A percentile compares a stretch with the other conserved stretches of the same genome.
Evolutionary conservation across 352 stramenopile species (phyloP).

Genomic region (Globisporangium rhizosaccharum): DNA sequence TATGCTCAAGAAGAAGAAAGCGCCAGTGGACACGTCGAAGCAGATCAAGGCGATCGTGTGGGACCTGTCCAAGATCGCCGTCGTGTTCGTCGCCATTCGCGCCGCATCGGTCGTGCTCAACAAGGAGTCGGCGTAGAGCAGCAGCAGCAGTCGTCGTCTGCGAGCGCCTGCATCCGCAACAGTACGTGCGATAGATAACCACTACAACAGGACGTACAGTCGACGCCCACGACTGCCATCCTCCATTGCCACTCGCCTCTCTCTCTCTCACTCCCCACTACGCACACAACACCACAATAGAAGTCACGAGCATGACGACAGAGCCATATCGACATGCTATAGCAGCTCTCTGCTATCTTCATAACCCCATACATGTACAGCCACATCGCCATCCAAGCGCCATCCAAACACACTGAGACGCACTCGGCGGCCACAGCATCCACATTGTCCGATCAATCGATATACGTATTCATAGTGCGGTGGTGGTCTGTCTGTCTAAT

Average conservation of each 20-base stretch:
- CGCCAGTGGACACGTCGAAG: slow-evolving; percentile 71
- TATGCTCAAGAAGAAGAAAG: slow-evolving; percentile 88
- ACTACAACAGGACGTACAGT: too few species aligned
- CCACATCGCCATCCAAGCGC: too few species aligned
- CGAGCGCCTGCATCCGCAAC: neutral
- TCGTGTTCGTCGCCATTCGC: slow-evolving; percentile 72
- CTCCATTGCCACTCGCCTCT: too few species aligned
- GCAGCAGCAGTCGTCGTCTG: slow-evolving; percentile 2
- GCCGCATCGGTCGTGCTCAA: slow-evolving; percentile 68
- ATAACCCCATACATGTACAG: too few species aligned
- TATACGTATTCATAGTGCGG: slow-evolving; percentile 22
- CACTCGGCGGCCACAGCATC: too few species aligned
- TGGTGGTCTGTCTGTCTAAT: slow-evolving; percentile 6
- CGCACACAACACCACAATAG: too few species aligned
- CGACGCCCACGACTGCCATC: too few species aligned
- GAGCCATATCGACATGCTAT: too few species aligned
- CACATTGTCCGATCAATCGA: slow-evolving; percentile 10
- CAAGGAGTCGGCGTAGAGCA: slow-evolving; percentile 40
- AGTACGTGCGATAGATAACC: too few species aligned
- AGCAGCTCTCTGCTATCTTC: too few species aligned
- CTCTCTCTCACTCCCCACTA: too few species aligned
- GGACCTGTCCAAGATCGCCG: slow-evolving; percentile 72
- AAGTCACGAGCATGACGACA: too few species aligned
- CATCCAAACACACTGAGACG: neutral
- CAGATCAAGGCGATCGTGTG: slow-evolving; percentile 69